Base-by-base conservation (phyloP, 2,329 filamentous ascomycete genomes). In the Orbilia ellipsospora region DNA sequence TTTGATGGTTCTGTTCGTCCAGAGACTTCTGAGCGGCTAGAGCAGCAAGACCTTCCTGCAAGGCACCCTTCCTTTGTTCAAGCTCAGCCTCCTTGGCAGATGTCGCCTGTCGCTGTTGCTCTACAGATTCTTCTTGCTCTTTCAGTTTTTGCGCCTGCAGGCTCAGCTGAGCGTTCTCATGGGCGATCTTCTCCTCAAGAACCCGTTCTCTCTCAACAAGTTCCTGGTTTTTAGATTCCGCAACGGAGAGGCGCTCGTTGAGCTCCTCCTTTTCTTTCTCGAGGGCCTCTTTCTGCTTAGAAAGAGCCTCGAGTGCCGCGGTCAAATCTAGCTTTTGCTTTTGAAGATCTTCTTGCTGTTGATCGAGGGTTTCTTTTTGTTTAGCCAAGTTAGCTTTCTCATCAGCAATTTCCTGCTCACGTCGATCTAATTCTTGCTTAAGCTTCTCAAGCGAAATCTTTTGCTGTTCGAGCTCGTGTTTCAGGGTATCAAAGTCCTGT, bases 111-210 rank as follows among this genome's bases (percentile, higher is more conserved):
- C 56, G 68, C 23, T 55, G 45, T 40, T 56, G 50, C 23, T 63
- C 40, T 2, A 51, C 36, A 40, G 20, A 16, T 1, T 42, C 26
- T 44, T 57, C 57, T 16, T 62, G 31, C 16, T 62, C 57, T 8
- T 55, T 31, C 28, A 66, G 10, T 36, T 50, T 45, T 50, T 55
- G 26, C 4, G 45, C 61, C 15, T 73, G 60, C 20, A 51, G 8
- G 2, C 60, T 31, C 0, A 73, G 54, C 36, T 66, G 68, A 6
- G 68, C 20, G 7, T 52, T 65, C 18, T 73, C 68, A 15, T 20
- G 20, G 13, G 44, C n/a, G 8, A 65, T 40, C 40, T 65, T 65
- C 23, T 73, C 68, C 12, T 73, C 36, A 42, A 73, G 54, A 15
- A 20, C 15, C 4, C 23, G 45, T 23, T 66, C 68, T 44, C 26